These are phyloP conservation scores for Mycena alexandri DNA, from an alignment of 768 basidiomycete genomes.

Conservation along the genomic window DNA sequence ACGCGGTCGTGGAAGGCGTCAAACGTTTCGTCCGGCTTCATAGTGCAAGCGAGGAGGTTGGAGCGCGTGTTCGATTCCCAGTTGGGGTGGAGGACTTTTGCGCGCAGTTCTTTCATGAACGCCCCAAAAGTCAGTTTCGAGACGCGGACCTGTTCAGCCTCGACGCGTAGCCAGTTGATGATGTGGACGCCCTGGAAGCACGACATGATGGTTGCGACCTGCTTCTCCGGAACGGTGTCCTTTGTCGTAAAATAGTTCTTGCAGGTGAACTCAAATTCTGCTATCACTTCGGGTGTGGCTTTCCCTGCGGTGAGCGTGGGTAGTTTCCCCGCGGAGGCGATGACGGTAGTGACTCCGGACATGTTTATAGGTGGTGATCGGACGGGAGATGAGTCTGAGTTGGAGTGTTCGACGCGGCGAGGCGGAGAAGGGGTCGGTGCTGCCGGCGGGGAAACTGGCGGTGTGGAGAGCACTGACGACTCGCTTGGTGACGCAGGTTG, in stretches of 20 bases:
- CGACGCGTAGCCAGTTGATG: neutral
- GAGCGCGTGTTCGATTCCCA: neutral
- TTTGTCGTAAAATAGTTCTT: neutral
- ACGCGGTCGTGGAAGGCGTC: neutral
- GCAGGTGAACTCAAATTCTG: neutral
- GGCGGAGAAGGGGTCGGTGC: no score
- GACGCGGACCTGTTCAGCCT: neutral
- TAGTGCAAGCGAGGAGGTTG: neutral
- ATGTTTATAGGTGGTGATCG: neutral
- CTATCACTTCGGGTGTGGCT: neutral
- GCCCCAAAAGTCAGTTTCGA: neutral
- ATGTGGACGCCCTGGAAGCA: slow-evolving; percentile 1
- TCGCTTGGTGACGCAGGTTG: no score
- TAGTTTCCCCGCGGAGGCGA: neutral
- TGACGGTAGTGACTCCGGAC: neutral
- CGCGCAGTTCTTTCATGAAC: neutral
- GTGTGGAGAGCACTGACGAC: no score
- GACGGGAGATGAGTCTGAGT: neutral
- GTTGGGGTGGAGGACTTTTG: neutral
- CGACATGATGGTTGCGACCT: neutral
- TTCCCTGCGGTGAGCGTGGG: neutral
- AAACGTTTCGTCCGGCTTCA: neutral
- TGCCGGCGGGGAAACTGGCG: no score
- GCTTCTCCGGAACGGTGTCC: neutral
- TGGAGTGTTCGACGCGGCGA: no score